Base-by-base conservation (phyloP, 768 basidiomycete genomes). In the Piloderma croceum region DNA sequence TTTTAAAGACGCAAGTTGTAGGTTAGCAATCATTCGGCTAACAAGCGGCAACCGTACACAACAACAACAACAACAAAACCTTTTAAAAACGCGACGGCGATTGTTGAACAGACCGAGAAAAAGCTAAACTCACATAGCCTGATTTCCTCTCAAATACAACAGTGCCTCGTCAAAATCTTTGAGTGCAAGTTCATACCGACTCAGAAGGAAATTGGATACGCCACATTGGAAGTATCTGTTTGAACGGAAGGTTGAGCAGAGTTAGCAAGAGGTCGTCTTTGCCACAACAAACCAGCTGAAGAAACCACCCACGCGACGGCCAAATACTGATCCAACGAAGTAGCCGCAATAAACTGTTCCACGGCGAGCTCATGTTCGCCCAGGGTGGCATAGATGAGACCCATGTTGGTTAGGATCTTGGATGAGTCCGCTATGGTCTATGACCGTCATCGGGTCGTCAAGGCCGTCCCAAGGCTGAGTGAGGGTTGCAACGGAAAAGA, bases 391-490 rank as follows among this genome's bases (percentile, higher is more conserved):
- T 88, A 85, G 56, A 98, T 92, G 43, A 97, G 71, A 11, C 88
- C 93, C 68, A 96, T 88, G 58, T 96, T 96, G 34, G 87, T 88
- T 44, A 87, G 75, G 53, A 96, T 89, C 69, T 91, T 91, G 45
- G 88, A 89, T 15, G 81, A 83, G 57, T 91, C 87, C 2, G 81
- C 83, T 51, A 96, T 94, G 31, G 65, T 63, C 79, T 86, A 50
- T 17, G 31, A 15, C 22, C 17, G 23, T 33, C 45, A 27, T n/a
- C 3, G 34, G 29, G 39, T 27, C 17, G 46, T 47, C 12, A 24
- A 24, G 17, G 13, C 27, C 48, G 49, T 42, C 25, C n/a, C n/a
- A n/a, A n/a, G 38, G 23, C 36, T 40, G 36, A 13, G 20, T 12
- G 7, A 12, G 22, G 12, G 24, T 9, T 12, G 45, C 35, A 20